A percentile compares a stretch with the other conserved stretches of the same genome.
phyloP scores from a whole-genome alignment of 2,329 filamentous ascomycete genomes.

The Elsinoe necatrix region DNA sequence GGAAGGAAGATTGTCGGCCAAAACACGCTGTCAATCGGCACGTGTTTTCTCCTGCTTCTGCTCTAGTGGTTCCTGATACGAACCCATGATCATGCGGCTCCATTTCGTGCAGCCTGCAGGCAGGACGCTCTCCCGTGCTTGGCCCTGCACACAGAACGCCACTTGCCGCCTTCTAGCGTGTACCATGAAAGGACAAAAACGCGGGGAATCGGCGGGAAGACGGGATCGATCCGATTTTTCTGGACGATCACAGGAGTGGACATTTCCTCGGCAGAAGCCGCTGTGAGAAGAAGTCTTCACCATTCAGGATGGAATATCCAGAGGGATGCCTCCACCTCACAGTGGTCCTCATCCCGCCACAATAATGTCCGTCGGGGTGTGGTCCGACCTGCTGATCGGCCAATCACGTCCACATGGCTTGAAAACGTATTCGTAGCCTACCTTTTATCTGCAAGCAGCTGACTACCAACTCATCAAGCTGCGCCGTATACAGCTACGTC shows the following conservation, averaged over 20 bases:
- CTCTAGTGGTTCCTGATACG: background rate
- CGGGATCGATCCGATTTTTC: background rate
- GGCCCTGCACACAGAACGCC: background rate
- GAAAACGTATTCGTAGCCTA: no score
- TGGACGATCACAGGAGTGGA: constrained; percentile 1
- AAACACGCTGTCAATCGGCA: background rate
- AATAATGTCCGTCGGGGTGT: no score
- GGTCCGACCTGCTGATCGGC: no score
- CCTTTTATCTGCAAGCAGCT: no score
- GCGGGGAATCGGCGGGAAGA: background rate
- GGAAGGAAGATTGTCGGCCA: background rate
- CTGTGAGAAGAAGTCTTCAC: background rate
- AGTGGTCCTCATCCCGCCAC: no score
- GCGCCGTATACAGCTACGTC: no score
- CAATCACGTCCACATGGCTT: no score
- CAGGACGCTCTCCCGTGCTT: constrained; percentile 2
- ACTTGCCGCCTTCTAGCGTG: background rate
- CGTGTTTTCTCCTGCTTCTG: background rate
- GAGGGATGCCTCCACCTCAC: no score
- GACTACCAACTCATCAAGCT: no score
- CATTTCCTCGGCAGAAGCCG: constrained; percentile 11
- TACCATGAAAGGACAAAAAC: background rate
- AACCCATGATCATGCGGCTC: constrained; percentile 5
- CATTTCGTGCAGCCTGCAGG: background rate
- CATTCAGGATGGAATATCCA: no score